Conservation (phyloP, 73 alveolate genomes). For the Diophrys sp. region DNA sequence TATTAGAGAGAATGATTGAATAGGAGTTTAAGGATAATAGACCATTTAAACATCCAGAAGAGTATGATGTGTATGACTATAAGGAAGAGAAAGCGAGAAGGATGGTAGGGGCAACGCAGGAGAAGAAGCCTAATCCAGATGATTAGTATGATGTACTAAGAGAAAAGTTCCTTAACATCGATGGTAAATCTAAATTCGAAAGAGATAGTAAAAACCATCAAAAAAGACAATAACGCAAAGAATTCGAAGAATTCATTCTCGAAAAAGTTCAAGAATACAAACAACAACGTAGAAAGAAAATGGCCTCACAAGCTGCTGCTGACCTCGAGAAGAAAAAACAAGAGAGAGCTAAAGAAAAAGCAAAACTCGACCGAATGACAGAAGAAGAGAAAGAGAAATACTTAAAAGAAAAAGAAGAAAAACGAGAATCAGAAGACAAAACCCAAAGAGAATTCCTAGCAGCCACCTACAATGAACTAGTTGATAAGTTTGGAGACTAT, state of each 20-base stretch:
- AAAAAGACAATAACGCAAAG: constrained; percentile 14
- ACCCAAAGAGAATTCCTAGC: constrained; percentile 36
- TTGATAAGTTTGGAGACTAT: neutral
- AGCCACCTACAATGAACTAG: constrained; percentile 22
- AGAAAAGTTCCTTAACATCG: constrained; percentile 27
- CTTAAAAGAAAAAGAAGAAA: constrained; percentile 23
- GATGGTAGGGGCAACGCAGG: constrained; percentile 59
- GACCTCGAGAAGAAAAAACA: neutral
- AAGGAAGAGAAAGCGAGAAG: constrained; percentile 82
- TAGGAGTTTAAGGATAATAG: constrained; percentile 89
- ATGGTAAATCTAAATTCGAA: constrained; percentile 31
- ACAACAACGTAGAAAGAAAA: neutral
- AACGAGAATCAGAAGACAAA: constrained; percentile 10
- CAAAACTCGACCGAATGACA: constrained; percentile 9
- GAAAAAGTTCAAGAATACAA: constrained; percentile 9
- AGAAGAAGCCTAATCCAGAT: constrained; percentile 43
- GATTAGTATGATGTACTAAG: constrained; percentile 18
- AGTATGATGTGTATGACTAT: constrained; percentile 89
- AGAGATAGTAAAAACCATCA: constrained; percentile 37
- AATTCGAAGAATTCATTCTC: constrained; percentile 17
- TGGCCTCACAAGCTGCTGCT: neutral
- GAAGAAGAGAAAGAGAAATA: constrained; percentile 41
- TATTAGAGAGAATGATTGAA: constrained; percentile 84
- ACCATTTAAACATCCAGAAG: constrained; percentile 91
- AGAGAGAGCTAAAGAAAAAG: neutral